Evolutionary conservation across 345 rosid species (phyloP), one percentile per base, ranked within the genome.

Genomic region (Turnera subulata): DNA sequence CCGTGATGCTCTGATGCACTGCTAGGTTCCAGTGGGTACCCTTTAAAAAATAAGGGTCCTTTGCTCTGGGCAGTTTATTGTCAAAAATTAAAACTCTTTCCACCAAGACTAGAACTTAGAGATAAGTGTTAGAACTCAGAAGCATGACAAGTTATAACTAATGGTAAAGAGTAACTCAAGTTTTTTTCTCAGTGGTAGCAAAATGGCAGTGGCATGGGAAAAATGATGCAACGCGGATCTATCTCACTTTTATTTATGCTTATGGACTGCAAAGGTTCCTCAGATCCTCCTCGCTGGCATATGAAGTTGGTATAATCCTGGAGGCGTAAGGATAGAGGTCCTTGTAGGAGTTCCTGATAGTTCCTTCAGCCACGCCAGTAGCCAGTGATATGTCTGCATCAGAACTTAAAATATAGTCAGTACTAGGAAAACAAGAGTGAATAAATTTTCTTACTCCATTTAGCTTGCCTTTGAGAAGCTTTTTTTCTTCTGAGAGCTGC

Each of bases 301-400:
- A 72, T 74, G 75, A 76, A 14, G 18, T 18, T 14, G 80, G 80
- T 43, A 73, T 25, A 13, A 72, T 26, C 52, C 38, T 65, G 25
- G 65, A 25, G 17, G 69, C 72, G 40, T 46, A 53, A 1, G 72
- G 75, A 35, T 46, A 53, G 1, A 72, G 18, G 50, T 76, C 80
- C 66, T 64, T 76, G 26, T 65, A 65, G 1, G 77, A 58, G 50
- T 66, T 69, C 72, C 59, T 76, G 47, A 72, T 58, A 0, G 80
- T 76, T n/a, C 52, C 43, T 55, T 76, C 61, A 18, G 69, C 75
- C 0, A 72, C 72, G 43, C 69, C 69, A 5, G 69, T 47, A 38
- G 48, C 69, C 0, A 20, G 0, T 6, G 53, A 65, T 16, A 76
- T 62, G 17, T 76, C 80, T 72, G 56, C 45, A 42, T 11, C 2